Conservation (phyloP, 495 filamentous ascomycete genomes). For the Podospora pseudocomata region DNA sequence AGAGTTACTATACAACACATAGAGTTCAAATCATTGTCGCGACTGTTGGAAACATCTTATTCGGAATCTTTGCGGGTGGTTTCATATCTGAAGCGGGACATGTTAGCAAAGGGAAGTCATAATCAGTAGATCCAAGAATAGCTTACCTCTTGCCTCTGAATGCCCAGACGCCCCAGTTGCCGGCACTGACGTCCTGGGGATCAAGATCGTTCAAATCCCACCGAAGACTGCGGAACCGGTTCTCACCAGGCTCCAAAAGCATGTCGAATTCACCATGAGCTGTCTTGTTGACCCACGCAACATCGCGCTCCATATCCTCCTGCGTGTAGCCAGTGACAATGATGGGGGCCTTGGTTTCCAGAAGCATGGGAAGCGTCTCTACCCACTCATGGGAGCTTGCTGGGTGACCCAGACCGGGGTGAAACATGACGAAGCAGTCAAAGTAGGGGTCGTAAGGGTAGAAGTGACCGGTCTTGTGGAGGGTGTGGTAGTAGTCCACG, state of each 20-base stretch:
- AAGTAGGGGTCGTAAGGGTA: constrained; percentile 96
- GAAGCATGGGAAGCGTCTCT: constrained; percentile 77
- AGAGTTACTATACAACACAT: neutral
- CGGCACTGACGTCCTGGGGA: constrained; percentile 88
- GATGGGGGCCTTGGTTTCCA: constrained; percentile 93
- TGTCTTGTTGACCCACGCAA: constrained; percentile 80
- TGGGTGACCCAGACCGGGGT: constrained; percentile 92
- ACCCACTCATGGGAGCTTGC: constrained; percentile 90
- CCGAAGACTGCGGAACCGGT: constrained; percentile 85
- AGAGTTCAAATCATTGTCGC: neutral
- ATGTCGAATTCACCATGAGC: constrained; percentile 87
- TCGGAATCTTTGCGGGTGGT: constrained; percentile 51
- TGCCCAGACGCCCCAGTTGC: constrained; percentile 95
- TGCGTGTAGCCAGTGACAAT: constrained; percentile 94
- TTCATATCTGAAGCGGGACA: constrained; percentile 51
- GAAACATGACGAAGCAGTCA: constrained; percentile 92
- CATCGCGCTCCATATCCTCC: constrained; percentile 87
- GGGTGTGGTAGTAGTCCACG: constrained; percentile 96
- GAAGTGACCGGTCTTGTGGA: constrained; percentile 85
- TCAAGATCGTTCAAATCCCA: constrained; percentile 98
- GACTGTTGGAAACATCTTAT: neutral
- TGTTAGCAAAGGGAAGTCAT: constrained; percentile 29
- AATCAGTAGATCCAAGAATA: constrained; percentile 1
- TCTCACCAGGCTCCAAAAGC: constrained; percentile 87
- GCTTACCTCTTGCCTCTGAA: constrained; percentile 95